These are phyloP conservation scores for Eutrema heterophyllum DNA, from an alignment of 345 rosid genomes.

Conservation along the genomic window DNA sequence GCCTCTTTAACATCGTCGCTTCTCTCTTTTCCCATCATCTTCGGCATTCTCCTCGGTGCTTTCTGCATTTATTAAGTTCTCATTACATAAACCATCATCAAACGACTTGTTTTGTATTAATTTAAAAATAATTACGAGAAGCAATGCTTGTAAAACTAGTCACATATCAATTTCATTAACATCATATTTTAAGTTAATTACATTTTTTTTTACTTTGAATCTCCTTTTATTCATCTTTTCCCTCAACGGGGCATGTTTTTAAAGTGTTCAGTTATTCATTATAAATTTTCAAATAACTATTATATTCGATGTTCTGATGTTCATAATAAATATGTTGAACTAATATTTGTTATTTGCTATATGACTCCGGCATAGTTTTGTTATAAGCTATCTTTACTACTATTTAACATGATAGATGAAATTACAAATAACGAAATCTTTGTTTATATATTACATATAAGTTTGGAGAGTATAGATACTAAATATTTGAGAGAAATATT, in stretches of 20 bases:
- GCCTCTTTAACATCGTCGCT: slow-evolving; percentile 18
- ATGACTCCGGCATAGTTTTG: background rate
- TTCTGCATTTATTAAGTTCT: slow-evolving; percentile 38
- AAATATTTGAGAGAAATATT: background rate
- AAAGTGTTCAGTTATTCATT: background rate
- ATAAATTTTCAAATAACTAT: background rate
- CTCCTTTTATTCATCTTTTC: too few relatives aligned
- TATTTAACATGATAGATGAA: background rate
- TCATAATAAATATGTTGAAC: background rate
- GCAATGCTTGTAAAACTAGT: background rate
- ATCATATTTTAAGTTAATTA: background rate
- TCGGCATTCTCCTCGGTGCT: slow-evolving; percentile 53
- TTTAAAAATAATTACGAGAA: background rate
- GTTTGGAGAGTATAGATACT: background rate
- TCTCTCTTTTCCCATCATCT: slow-evolving; percentile 32
- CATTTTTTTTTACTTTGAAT: background rate
- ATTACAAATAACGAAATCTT: background rate
- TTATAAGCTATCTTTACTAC: background rate
- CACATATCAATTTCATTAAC: background rate
- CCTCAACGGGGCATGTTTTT: too few relatives aligned
- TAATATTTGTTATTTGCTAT: background rate
- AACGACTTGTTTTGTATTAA: background rate
- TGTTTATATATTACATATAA: background rate
- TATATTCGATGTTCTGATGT: background rate
- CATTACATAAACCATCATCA: background rate